These are phyloP conservation scores for Oidium heveae DNA, from an alignment of 2,329 filamentous ascomycete genomes.

Conservation along the genomic window DNA sequence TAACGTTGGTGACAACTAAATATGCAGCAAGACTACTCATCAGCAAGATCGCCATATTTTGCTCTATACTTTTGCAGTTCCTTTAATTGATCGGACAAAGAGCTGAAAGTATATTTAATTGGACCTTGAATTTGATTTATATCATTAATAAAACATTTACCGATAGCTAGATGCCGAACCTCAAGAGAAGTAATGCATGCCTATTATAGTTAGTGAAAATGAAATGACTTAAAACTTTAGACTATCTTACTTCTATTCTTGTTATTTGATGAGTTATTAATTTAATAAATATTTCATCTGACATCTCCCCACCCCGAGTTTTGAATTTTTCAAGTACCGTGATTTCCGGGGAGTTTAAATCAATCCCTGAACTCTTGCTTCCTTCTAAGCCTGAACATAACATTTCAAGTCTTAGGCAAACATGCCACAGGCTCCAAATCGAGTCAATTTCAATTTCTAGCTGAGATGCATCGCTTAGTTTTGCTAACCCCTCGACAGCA, in stretches of 20 bases:
- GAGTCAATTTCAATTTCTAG: conserved; percentile 53
- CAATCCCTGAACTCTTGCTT: conserved; percentile 23
- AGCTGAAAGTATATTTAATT: conserved; percentile 44
- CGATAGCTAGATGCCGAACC: conserved; percentile 54
- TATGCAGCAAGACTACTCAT: too few relatives aligned
- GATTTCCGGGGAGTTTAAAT: conserved; percentile 56
- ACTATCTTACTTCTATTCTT: conserved; percentile 53
- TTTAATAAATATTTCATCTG: conserved; percentile 66
- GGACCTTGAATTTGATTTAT: conserved; percentile 53
- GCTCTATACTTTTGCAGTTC: conserved; percentile 36
- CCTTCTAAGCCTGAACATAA: conserved; percentile 73
- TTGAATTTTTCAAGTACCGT: conserved; percentile 55
- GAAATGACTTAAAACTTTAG: conserved; percentile 6
- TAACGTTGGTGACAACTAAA: too few relatives aligned
- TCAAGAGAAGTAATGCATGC: conserved; percentile 58
- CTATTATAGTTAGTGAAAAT: conserved; percentile 20
- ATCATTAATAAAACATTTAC: conserved; percentile 32
- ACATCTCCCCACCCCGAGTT: conserved; percentile 54
- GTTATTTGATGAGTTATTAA: conserved; percentile 90
- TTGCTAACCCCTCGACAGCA: conserved; percentile 22
- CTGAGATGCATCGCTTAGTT: conserved; percentile 37
- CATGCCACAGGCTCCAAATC: conserved; percentile 66
- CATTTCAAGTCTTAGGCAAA: conserved; percentile 77
- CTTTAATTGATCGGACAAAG: conserved; percentile 32
- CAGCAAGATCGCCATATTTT: conserved; percentile 6